phyloP scores from a whole-genome alignment of 2,329 filamentous ascomycete genomes.

The Keithomyces neogunnii region DNA sequence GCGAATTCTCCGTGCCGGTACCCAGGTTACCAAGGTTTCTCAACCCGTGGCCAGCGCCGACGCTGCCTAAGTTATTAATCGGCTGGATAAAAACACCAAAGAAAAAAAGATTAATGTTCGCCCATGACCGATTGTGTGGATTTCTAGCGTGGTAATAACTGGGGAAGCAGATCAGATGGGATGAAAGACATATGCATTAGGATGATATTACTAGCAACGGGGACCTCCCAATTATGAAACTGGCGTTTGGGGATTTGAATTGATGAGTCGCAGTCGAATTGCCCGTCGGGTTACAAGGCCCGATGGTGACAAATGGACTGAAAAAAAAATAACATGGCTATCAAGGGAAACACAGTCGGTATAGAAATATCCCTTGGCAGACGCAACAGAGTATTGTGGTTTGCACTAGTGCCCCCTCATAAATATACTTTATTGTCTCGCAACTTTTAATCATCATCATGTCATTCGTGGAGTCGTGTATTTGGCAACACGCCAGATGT shows the following conservation, averaged over 20 bases:
- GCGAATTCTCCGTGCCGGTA: conserved; percentile 76
- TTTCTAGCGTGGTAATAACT: neutral
- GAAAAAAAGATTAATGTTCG: neutral
- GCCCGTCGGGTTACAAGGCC: neutral
- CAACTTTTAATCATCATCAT: too few relatives aligned
- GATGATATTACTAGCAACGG: neutral
- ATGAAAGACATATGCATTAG: neutral
- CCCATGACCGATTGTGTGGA: neutral
- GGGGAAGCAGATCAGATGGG: neutral
- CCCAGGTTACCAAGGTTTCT: conserved; percentile 75
- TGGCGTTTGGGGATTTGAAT: conserved; percentile 4
- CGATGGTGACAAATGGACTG: neutral
- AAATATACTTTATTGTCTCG: neutral
- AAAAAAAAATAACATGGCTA: neutral
- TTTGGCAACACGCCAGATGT: neutral
- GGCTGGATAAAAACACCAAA: neutral
- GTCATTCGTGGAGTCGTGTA: too few relatives aligned
- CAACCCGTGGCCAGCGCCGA: conserved; percentile 76
- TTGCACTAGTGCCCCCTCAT: neutral
- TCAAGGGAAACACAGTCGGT: neutral
- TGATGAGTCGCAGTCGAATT: neutral
- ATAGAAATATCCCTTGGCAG: neutral
- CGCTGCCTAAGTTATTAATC: conserved; percentile 50
- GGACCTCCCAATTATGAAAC: conserved; percentile 1
- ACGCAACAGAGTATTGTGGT: neutral